A percentile compares a stretch with the other conserved stretches of the same genome.
Conservation (phyloP, 2,329 filamentous ascomycete genomes). For the Aspergillus calidoustus region DNA sequence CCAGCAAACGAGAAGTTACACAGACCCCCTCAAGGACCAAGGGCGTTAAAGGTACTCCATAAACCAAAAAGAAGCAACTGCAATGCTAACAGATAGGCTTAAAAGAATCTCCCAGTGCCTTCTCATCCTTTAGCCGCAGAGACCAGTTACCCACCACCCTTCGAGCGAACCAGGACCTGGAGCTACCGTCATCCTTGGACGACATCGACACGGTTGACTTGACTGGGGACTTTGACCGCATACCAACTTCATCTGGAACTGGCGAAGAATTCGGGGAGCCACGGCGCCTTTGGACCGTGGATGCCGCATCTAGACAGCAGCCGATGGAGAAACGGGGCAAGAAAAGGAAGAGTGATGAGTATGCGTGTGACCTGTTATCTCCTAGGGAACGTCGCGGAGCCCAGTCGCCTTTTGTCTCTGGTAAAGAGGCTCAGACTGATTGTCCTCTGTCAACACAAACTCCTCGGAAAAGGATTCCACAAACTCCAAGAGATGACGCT, state of each 20-base stretch:
- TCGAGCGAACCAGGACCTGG: conserved; percentile 24
- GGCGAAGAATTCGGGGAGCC: conserved; percentile 48
- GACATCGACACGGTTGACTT: conserved; percentile 52
- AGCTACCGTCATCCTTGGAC: conserved; percentile 24
- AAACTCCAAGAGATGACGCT: conserved; percentile 11
- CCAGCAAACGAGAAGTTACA: conserved; percentile 10
- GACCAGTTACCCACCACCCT: conserved; percentile 28
- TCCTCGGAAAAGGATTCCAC: background rate
- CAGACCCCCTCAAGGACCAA: conserved; percentile 11
- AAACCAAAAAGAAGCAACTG: background rate
- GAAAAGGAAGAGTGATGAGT: conserved; percentile 56
- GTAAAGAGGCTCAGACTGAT: conserved; percentile 7
- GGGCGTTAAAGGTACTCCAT: conserved; percentile 32
- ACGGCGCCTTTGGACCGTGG: conserved; percentile 49
- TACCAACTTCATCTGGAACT: conserved; percentile 44
- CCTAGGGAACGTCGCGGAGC: conserved; percentile 35
- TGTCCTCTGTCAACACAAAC: conserved; percentile 2
- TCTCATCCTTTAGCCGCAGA: conserved; percentile 24
- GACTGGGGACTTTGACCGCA: conserved; percentile 43
- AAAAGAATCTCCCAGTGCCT: conserved; percentile 25
- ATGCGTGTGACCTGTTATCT: conserved; percentile 43
- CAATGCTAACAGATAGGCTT: conserved; percentile 14
- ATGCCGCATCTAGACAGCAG: conserved; percentile 43
- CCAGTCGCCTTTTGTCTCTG: conserved; percentile 28
- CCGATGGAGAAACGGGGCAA: conserved; percentile 46